phyloP scores from a whole-genome alignment of 2,329 filamentous ascomycete genomes.

The Berkeleyomyces rouxiae region DNA sequence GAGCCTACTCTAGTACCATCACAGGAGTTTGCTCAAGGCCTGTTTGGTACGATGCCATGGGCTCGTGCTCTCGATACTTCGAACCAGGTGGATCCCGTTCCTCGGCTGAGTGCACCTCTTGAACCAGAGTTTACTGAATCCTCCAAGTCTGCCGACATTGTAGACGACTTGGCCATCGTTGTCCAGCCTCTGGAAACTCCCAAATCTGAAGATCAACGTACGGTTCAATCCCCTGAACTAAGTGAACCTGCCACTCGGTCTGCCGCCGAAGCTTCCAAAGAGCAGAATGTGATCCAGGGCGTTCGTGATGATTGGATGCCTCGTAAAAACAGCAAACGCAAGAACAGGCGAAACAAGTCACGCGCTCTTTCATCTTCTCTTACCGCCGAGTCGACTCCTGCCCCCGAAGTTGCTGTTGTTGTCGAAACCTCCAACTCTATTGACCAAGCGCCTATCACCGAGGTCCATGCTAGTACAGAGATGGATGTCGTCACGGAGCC shows the following conservation, averaged over 20 bases:
- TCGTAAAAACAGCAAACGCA: slow-evolving; percentile 5
- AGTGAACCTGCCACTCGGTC: not conserved
- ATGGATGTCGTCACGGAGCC: no score
- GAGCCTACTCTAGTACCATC: slow-evolving; percentile 3
- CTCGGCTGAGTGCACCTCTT: no score
- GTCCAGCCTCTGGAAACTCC: not conserved
- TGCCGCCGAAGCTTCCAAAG: not conserved
- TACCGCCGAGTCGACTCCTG: not conserved
- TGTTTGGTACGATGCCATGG: slow-evolving; percentile 8
- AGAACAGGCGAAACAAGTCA: slow-evolving; percentile 1
- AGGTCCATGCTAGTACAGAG: not conserved
- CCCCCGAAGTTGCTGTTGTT: not conserved
- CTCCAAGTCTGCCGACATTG: not conserved
- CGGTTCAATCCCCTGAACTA: not conserved
- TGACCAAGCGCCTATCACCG: not conserved
- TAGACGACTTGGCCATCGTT: not conserved
- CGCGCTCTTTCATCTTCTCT: not conserved
- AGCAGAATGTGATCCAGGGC: not conserved
- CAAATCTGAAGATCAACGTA: not conserved
- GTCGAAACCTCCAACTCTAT: no score
- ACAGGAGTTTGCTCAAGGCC: not conserved
- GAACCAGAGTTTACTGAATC: not conserved
- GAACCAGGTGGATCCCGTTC: no score
- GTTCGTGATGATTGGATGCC: slow-evolving; percentile 11
- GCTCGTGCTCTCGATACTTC: not conserved